These are phyloP conservation scores for Chalaropsis ovoidea DNA, from an alignment of 2,329 filamentous ascomycete genomes.

Conservation along the genomic window DNA sequence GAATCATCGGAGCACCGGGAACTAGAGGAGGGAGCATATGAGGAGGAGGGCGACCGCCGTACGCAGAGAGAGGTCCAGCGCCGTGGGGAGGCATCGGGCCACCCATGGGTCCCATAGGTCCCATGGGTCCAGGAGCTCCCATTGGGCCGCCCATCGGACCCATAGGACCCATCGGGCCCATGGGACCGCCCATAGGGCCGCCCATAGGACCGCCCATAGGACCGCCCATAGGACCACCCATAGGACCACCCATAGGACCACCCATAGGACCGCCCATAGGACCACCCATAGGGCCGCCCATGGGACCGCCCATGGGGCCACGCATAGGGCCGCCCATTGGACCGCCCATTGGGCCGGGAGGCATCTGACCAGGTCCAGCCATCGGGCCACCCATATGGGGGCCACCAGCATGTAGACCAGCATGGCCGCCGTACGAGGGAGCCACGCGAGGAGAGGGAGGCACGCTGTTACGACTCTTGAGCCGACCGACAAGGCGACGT, in stretches of 20 bases:
- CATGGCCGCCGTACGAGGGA: conserved; percentile 18
- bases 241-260: conserved; percentile 14
- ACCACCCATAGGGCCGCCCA: too few relatives aligned
- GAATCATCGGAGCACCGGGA: conserved; percentile 17
- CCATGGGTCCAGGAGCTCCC: conserved; percentile 18
- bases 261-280: conserved; percentile 5
- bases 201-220: conserved; percentile 19
- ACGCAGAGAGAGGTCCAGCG: conserved; percentile 18
- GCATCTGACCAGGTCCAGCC: too few relatives aligned
- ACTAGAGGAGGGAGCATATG: conserved; percentile 19
- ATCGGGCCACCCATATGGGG: neutral
- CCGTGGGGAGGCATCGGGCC: conserved; percentile 18
- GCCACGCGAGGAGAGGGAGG: conserved; percentile 23
- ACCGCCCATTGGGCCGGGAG: too few relatives aligned
- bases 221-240: conserved; percentile 16
- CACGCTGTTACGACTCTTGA: conserved; percentile 21
- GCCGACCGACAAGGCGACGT: conserved; percentile 16
- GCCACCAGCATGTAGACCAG: neutral
- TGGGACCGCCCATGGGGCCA: too few relatives aligned
- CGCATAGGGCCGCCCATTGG: too few relatives aligned
- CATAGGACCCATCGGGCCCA: conserved; percentile 18
- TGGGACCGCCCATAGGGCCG: conserved; percentile 15
- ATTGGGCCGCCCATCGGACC: conserved; percentile 15
- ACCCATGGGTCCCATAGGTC: conserved; percentile 22
- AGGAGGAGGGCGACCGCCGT: conserved; percentile 17